Evolutionary conservation across 495 filamentous ascomycete species (phyloP), one percentile per base, ranked within the genome.

Genomic region (Amniculicola lignicola): DNA sequence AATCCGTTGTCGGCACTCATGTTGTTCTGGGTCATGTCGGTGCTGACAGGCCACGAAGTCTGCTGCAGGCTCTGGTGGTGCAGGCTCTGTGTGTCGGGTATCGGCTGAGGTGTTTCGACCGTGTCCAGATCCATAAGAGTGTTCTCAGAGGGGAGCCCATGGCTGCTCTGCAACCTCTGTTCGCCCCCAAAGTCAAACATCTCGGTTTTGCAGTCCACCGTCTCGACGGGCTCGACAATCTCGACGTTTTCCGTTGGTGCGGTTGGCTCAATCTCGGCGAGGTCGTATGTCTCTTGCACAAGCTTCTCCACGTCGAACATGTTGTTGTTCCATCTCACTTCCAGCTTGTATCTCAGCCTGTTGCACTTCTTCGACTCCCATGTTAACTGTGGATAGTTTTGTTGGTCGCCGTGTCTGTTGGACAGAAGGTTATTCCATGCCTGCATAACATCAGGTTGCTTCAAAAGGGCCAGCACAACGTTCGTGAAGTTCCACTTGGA

Each of bases 401-500:
- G 52, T 15, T 39, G 31, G 1, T 63, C 59, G 0, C 63, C 63
- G 42, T 67, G 45, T 28, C 53, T 36, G n/a, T 51, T 27, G 14
- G 53, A 28, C 31, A 67, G 25, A 12, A 54, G 21, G n/a, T 16
- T 22, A 10, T 57, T 39, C 64, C 64, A 67, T 11, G 52, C 52
- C 22, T 39, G 33, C 24, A 46, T 31, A 16, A 67, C 38, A n/a
- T 62, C 57, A 4, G 61, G 28, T 51, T 67, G 64, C 24, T 58
- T 60, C 28, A 67, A 33, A 1, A 67, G 46, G 10, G 47, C 64
- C 3, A 58, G 18, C 18, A 67, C 62, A 22, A 67, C 64, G 27
- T 62, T 67, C 21, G 61, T 61, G 47, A 65, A 62, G 27, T 64
- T 58, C 64, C 64, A 67, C 29, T 67, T 67, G 9, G 41, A 42